phyloP scores from a whole-genome alignment of 2,329 filamentous ascomycete species.

The Penicillium sp. region DNA sequence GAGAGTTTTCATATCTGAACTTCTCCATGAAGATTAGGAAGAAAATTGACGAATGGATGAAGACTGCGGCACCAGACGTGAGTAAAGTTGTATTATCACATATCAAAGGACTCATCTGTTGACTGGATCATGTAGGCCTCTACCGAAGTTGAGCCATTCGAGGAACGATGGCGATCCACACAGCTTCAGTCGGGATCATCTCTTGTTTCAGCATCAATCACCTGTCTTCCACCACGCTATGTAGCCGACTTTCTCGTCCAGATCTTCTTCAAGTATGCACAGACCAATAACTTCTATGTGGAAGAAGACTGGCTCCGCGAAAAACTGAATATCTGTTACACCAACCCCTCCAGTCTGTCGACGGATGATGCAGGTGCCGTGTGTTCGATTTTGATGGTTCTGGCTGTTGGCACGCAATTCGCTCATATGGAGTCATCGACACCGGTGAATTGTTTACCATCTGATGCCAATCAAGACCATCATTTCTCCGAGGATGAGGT shows the following conservation, averaged over 20 bases:
- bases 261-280: slow-evolving; percentile 46
- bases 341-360: slow-evolving; percentile 33
- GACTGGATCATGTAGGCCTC: slow-evolving; percentile 27
- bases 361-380: slow-evolving; percentile 42
- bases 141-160: slow-evolving; percentile 39
- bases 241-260: slow-evolving; percentile 45
- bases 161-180: slow-evolving; percentile 44
- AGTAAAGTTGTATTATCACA: neutral
- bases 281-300: slow-evolving; percentile 46
- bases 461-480: slow-evolving; percentile 30
- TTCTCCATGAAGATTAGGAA: slow-evolving; percentile 45
- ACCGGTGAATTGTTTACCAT: slow-evolving; percentile 33
- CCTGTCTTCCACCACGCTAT: slow-evolving; percentile 44
- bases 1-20: slow-evolving; percentile 47
- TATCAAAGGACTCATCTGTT: neutral
- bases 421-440: slow-evolving; percentile 43
- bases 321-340: slow-evolving; percentile 41
- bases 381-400: slow-evolving; percentile 44
- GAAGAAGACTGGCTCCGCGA: slow-evolving; percentile 43
- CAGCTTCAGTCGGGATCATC: slow-evolving; percentile 43
- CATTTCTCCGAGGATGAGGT: slow-evolving; percentile 53
- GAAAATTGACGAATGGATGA: slow-evolving; percentile 46
- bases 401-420: slow-evolving; percentile 47
- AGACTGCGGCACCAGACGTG: slow-evolving; percentile 38
- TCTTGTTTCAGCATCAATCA: slow-evolving; percentile 37